phyloP scores from a whole-genome alignment of 257 asterid genomes.

The Capsicum chinense region DNA sequence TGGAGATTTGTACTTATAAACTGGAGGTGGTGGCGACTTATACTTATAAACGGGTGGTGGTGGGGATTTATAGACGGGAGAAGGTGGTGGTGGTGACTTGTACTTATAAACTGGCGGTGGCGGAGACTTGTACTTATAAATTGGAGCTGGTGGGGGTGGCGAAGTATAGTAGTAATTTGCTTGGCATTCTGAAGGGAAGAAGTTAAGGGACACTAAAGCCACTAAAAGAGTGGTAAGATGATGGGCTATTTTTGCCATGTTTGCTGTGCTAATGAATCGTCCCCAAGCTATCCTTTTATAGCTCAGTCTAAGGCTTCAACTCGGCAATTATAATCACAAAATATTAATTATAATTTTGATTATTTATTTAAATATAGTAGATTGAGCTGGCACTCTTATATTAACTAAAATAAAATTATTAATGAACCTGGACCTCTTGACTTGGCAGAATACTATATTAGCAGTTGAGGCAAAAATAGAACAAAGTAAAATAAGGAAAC shows the following conservation, averaged over 20 bases:
- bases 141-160: conserved; percentile 33
- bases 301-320: conserved; percentile 12
- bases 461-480: not conserved
- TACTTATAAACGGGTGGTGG: conserved; percentile 30
- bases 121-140: conserved; percentile 22
- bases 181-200: conserved; percentile 30
- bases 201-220: conserved; percentile 29
- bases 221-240: conserved; percentile 31
- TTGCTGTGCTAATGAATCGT: conserved; percentile 18
- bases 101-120: conserved; percentile 11
- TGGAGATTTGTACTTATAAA: not conserved
- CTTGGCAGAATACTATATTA: conserved; percentile 1
- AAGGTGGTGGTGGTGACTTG: conserved; percentile 35
- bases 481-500: too few species aligned
- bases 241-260: conserved; percentile 30
- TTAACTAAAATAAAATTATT: not conserved
- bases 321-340: not conserved
- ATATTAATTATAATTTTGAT: not conserved
- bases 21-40: not conserved
- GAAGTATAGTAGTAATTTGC: conserved; percentile 25
- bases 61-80: not conserved
- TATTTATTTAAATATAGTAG: not conserved
- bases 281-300: conserved; percentile 18
- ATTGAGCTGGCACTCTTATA: conserved; percentile 15
- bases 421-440: not conserved